Percentiles rank a stretch among this genome's conserved stretches.
Conservation (phyloP, 495 filamentous ascomycete species). For the Xanthoparmelia taractica region DNA sequence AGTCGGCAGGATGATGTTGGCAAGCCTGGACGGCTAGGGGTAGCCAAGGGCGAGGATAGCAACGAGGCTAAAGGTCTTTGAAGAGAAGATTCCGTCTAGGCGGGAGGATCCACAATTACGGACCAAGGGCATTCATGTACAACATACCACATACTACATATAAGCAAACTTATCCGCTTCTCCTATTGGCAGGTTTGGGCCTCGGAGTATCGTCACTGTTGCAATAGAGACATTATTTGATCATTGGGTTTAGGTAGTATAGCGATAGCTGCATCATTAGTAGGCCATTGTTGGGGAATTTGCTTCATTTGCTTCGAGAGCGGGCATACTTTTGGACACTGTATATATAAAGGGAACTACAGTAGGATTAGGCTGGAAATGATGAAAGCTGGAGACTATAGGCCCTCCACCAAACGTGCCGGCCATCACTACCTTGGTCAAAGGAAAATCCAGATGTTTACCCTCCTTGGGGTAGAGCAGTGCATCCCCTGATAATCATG, state of each 20-base stretch:
- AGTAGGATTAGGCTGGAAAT: neutral
- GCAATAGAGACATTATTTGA: neutral
- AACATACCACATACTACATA: neutral
- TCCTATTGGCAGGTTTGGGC: neutral
- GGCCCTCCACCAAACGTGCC: too few relatives aligned
- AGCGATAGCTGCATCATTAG: neutral
- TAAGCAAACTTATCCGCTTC: neutral
- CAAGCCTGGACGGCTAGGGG: neutral
- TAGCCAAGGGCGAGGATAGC: neutral
- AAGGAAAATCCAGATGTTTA: neutral
- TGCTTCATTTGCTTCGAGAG: conserved; percentile 4
- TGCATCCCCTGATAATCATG: too few relatives aligned
- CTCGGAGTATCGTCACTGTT: neutral
- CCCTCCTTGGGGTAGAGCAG: neutral
- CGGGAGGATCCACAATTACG: neutral
- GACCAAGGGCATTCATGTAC: neutral
- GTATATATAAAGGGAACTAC: neutral
- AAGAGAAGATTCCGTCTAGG: neutral
- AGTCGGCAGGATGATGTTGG: neutral
- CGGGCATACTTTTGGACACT: neutral
- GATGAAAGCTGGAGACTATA: too few relatives aligned
- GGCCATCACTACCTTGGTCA: neutral
- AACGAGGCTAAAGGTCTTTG: neutral
- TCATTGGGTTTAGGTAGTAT: neutral
- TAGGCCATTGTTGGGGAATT: neutral